phyloP scores from a whole-genome alignment of 768 basidiomycete species.

The Strobilomyces echinocephalus region DNA sequence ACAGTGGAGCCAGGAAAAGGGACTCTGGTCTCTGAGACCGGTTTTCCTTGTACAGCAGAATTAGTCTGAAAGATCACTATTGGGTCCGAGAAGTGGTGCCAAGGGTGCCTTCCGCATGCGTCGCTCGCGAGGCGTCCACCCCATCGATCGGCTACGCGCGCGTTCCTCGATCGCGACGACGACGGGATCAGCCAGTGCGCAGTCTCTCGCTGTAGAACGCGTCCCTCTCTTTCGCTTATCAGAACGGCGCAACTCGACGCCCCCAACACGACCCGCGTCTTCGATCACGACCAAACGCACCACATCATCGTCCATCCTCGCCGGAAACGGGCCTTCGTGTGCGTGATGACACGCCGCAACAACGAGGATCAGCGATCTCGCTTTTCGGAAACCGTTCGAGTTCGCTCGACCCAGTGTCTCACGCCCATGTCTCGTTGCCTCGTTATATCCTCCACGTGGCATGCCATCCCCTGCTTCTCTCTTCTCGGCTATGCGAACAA shows the following conservation, averaged over 20 bases:
- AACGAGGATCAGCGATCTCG: conserved; percentile 15
- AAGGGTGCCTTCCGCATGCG: conserved; percentile 14
- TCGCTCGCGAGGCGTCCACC: background rate
- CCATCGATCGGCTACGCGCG: background rate
- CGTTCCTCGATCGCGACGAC: conserved; percentile 11
- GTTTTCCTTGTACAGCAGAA: no score
- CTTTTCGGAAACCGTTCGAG: background rate
- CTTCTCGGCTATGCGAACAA: conserved; percentile 5
- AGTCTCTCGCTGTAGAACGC: background rate
- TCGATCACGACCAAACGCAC: background rate
- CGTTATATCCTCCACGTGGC: conserved; percentile 2
- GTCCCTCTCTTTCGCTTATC: background rate
- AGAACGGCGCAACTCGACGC: background rate
- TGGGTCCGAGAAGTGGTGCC: no score
- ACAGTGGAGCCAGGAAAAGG: no score
- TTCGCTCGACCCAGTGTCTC: background rate
- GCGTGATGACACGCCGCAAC: conserved; percentile 10
- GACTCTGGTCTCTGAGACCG: no score
- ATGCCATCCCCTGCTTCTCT: background rate
- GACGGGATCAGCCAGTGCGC: conserved; percentile 11
- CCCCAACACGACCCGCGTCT: background rate
- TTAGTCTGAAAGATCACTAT: no score
- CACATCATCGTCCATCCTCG: background rate
- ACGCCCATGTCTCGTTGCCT: background rate
- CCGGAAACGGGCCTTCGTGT: background rate